Evolutionary conservation across 2,329 filamentous ascomycete species (phyloP).

Genomic region (Dactylella cylindrospora): DNA sequence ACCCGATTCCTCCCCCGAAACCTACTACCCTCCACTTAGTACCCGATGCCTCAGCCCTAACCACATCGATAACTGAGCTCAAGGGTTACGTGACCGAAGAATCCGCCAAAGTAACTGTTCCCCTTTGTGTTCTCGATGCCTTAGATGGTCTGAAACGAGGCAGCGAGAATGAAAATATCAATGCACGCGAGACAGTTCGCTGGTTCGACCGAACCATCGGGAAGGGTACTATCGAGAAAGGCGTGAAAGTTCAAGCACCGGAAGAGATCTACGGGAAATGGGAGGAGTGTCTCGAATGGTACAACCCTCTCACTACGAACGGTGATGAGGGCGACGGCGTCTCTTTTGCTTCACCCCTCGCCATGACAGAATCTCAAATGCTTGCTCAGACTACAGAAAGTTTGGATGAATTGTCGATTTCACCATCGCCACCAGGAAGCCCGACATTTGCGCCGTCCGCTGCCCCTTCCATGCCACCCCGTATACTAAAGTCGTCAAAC

Average conservation of each 20-base stretch:
- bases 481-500: conserved; percentile 26
- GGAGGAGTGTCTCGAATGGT: conserved; percentile 46
- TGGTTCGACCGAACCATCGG: conserved; percentile 57
- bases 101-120: conserved; percentile 57
- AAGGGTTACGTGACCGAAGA: conserved; percentile 59
- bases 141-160: conserved; percentile 50
- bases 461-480: conserved; percentile 24
- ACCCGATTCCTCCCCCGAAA: conserved; percentile 43
- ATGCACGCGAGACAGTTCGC: conserved; percentile 58
- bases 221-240: conserved; percentile 55
- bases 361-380: conserved; percentile 41
- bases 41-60: conserved; percentile 59
- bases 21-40: conserved; percentile 58
- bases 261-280: conserved; percentile 56
- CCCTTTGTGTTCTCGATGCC: conserved; percentile 53
- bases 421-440: conserved; percentile 32
- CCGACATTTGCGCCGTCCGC: conserved; percentile 12
- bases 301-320: conserved; percentile 24
- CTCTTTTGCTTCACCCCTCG: conserved; percentile 22
- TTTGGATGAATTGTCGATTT: conserved; percentile 29
- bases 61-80: conserved; percentile 58
- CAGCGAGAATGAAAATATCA: conserved; percentile 53
- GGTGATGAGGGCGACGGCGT: conserved; percentile 29
- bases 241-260: conserved; percentile 56
- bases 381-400: conserved; percentile 20